phyloP scores from a whole-genome alignment of 2,329 filamentous ascomycete species.

The Westerdykella sp. region DNA sequence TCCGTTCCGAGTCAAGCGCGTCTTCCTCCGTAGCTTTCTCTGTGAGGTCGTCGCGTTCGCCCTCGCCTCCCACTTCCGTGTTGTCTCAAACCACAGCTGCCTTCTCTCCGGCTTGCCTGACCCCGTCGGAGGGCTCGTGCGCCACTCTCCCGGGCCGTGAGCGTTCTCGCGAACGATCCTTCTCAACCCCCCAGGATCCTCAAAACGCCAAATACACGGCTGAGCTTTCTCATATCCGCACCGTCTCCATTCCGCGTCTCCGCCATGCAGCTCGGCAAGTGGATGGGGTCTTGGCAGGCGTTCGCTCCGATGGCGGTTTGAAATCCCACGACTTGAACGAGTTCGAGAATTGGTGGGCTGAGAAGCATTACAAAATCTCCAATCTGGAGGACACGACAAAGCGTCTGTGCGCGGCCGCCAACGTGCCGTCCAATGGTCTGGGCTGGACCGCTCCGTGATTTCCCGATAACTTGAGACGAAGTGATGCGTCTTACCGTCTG shows the following conservation, averaged over 20 bases:
- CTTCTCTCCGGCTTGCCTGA: constrained; percentile 27
- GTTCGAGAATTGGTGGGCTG: constrained; percentile 38
- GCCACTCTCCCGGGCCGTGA: constrained; percentile 6
- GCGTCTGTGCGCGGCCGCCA: constrained; percentile 19
- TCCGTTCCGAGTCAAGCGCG: constrained; percentile 21
- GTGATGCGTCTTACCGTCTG: neutral
- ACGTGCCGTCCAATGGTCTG: constrained; percentile 24
- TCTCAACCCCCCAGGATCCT: constrained; percentile 31
- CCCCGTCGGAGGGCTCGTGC: constrained; percentile 12
- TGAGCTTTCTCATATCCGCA: constrained; percentile 36
- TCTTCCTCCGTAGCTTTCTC: constrained; percentile 19
- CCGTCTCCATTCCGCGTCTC: constrained; percentile 39
- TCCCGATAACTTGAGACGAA: neutral
- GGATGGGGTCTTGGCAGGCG: constrained; percentile 30
- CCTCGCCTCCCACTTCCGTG: constrained; percentile 15
- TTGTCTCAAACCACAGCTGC: constrained; percentile 19
- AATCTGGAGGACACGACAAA: constrained; percentile 28
- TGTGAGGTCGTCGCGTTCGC: constrained; percentile 22
- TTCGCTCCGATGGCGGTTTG: constrained; percentile 18
- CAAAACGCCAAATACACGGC: constrained; percentile 29
- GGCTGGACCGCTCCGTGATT: constrained; percentile 29
- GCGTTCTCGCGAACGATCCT: constrained; percentile 25
- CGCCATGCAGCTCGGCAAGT: constrained; percentile 36
- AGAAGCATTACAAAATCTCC: constrained; percentile 29
- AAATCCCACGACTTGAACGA: constrained; percentile 18